Evolutionary conservation across 1,284 basidiomycete species (phyloP).

Genomic region (Pascua sp.): DNA sequence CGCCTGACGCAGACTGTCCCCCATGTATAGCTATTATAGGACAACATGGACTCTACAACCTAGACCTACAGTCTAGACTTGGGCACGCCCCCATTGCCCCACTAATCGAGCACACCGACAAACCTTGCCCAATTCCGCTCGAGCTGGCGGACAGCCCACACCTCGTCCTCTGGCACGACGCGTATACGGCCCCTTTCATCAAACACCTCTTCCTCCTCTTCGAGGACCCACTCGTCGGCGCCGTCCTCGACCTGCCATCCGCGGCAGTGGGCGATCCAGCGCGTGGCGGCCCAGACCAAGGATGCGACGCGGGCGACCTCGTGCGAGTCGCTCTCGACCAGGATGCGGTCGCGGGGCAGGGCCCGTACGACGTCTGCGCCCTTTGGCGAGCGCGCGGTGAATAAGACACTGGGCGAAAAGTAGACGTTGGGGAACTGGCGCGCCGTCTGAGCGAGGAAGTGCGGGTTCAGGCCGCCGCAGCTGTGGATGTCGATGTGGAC

Average conservation of each 20-base stretch:
- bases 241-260: conserved; percentile 44
- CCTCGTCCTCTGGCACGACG: conserved; percentile 9
- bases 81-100: too few relatives aligned
- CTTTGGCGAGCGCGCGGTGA: conserved; percentile 43
- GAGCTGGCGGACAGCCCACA: conserved; percentile 37
- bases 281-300: conserved; percentile 41
- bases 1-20: too few relatives aligned
- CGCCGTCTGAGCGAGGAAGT: conserved; percentile 13
- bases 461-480: conserved; percentile 34
- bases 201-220: conserved; percentile 23
- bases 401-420: conserved; percentile 50
- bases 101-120: conserved; percentile 21
- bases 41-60: not conserved
- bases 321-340: conserved; percentile 51
- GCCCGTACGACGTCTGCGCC: conserved; percentile 41
- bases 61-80: too few relatives aligned
- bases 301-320: conserved; percentile 31
- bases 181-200: conserved; percentile 13
- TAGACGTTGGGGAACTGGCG: conserved; percentile 46
- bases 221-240: conserved; percentile 20
- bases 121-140: conserved; percentile 50
- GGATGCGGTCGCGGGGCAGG: conserved; percentile 40
- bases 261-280: conserved; percentile 38
- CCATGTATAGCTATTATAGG: not conserved
- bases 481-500: conserved; percentile 50